These are phyloP conservation scores for Papiliotrema nemorosa DNA, from an alignment of 1,284 basidiomycete species.

Conservation along the genomic window DNA sequence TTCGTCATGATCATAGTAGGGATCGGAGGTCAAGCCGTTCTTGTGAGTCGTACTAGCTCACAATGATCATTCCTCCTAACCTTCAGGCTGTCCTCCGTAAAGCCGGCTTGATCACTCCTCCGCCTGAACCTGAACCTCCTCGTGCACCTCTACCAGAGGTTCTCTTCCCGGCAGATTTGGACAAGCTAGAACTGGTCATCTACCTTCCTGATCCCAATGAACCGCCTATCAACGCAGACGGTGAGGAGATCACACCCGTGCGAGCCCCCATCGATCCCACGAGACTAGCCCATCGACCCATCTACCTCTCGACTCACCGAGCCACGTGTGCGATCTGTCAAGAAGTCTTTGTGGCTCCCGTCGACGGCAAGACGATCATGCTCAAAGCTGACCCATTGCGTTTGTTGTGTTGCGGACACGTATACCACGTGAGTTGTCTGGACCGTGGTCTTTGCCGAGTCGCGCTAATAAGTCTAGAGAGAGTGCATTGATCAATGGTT, in stretches of 20 bases:
- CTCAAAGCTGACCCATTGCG: slow-evolving; percentile 25
- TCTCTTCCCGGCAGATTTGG: slow-evolving; percentile 15
- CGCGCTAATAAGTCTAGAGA: slow-evolving; percentile 8
- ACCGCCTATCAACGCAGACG: not conserved
- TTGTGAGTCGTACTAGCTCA: slow-evolving; percentile 12
- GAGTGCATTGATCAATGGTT: slow-evolving; percentile 42
- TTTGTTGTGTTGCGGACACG: slow-evolving; percentile 31
- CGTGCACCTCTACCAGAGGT: slow-evolving; percentile 3
- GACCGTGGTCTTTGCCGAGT: not conserved
- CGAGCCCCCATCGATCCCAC: slow-evolving; percentile 2
- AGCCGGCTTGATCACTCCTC: not conserved
- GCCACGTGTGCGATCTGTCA: slow-evolving; percentile 40
- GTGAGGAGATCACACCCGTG: not conserved
- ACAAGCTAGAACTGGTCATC: slow-evolving; percentile 19
- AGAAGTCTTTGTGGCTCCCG: slow-evolving; percentile 23
- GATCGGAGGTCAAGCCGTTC: slow-evolving; percentile 21
- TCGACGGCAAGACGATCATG: slow-evolving; percentile 20
- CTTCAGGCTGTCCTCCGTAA: slow-evolving; percentile 3
- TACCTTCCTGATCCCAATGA: slow-evolving; percentile 25
- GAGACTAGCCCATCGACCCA: slow-evolving; percentile 18
- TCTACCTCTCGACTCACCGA: slow-evolving; percentile 19
- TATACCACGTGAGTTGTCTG: slow-evolving; percentile 29
- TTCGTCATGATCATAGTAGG: slow-evolving; percentile 26
- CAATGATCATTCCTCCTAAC: not conserved
- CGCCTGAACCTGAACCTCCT: slow-evolving; percentile 12